Evolutionary conservation across 2,329 filamentous ascomycete genomes (phyloP).

Genomic region (Clonostachys chloroleuca): DNA sequence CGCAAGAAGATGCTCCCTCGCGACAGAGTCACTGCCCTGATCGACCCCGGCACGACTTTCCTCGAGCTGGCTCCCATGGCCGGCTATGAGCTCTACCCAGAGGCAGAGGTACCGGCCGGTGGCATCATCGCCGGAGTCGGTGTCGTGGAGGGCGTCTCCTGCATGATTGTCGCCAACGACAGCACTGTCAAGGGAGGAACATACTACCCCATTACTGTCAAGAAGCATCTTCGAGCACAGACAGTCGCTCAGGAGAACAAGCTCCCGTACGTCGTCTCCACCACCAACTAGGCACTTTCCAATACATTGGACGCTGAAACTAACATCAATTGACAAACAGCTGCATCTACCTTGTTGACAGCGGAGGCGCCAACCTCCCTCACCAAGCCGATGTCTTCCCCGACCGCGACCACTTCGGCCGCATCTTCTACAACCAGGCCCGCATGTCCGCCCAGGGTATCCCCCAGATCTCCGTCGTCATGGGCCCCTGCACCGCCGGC

Average conservation of each 20-base stretch:
- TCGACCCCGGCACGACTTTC: conserved; percentile 87
- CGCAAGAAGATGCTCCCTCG: conserved; percentile 92
- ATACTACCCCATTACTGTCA: conserved; percentile 95
- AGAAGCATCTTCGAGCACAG: conserved; percentile 94
- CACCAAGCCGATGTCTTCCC: conserved; percentile 96
- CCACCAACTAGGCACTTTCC: not conserved
- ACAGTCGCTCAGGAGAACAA: conserved; percentile 86
- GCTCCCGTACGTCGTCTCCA: conserved; percentile 45
- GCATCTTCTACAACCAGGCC: conserved; percentile 98
- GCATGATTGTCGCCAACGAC: conserved; percentile 92
- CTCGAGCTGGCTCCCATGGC: conserved; percentile 92
- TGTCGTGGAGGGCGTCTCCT: conserved; percentile 83
- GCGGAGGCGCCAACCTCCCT: conserved; percentile 89
- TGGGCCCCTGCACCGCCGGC: conserved; percentile 95
- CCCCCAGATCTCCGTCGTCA: conserved; percentile 90
- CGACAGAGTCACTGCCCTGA: conserved; percentile 79
- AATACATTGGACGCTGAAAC: not conserved
- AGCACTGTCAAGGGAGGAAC: conserved; percentile 96
- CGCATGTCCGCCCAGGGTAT: conserved; percentile 86
- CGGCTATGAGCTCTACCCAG: conserved; percentile 79
- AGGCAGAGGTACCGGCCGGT: conserved; percentile 81
- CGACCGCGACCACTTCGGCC: conserved; percentile 89
- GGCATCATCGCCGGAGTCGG: conserved; percentile 93
- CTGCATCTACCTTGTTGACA: conserved; percentile 95
- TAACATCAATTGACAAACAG: conserved; percentile 10